Evolutionary conservation across 1,284 basidiomycete species (phyloP).

Genomic region (Ustilago bromivora): DNA sequence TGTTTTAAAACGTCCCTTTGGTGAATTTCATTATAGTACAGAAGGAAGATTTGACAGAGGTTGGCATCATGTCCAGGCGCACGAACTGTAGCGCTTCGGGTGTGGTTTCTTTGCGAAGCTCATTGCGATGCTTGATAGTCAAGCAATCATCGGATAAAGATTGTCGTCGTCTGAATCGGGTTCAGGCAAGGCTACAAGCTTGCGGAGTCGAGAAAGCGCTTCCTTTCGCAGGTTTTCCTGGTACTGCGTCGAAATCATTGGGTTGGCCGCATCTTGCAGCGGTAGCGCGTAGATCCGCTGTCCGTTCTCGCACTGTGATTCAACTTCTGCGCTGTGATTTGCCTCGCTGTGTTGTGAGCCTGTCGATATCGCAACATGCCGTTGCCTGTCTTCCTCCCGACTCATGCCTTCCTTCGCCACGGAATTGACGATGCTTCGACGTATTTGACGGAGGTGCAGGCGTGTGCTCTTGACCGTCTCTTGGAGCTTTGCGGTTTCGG

Average conservation of each 20-base stretch:
- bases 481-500: slow-evolving; percentile 29
- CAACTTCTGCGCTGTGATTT: neutral
- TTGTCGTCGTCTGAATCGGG: slow-evolving; percentile 51
- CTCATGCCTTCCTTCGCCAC: slow-evolving; percentile 21
- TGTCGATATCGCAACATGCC: neutral
- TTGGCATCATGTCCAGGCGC: no score
- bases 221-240: slow-evolving; percentile 44
- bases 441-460: slow-evolving; percentile 22
- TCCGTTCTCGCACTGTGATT: neutral
- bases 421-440: slow-evolving; percentile 26
- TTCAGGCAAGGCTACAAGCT: slow-evolving; percentile 32
- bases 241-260: slow-evolving; percentile 44
- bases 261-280: slow-evolving; percentile 28
- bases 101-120: neutral
- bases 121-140: neutral
- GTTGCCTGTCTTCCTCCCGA: neutral
- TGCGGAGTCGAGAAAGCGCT: slow-evolving; percentile 30
- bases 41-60: neutral
- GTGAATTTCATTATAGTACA: neutral
- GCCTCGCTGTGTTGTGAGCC: neutral
- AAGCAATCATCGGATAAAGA: slow-evolving; percentile 44
- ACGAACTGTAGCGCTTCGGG: no score
- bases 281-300: slow-evolving; percentile 16
- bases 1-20: neutral
- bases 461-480: slow-evolving; percentile 17